phyloP scores from a whole-genome alignment of 306 rosid genomes.

The Trifolium subterraneum region DNA sequence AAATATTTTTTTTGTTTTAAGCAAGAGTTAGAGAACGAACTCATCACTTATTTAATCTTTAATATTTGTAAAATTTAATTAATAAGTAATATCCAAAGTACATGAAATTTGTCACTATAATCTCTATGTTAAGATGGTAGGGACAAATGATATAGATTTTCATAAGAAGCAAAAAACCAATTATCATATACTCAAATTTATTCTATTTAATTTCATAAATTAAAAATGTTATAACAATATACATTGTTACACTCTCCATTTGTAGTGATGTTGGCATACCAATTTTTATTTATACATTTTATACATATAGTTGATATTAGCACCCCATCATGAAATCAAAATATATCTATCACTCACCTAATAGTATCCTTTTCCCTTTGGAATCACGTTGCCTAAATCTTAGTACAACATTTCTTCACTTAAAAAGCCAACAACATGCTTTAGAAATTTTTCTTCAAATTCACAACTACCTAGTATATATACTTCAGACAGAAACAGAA shows the following conservation, averaged over 20 bases:
- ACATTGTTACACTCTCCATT: background rate
- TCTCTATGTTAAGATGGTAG: too few relatives aligned
- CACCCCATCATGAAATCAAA: slow-evolving; percentile 47
- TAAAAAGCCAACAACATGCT: slow-evolving; percentile 39
- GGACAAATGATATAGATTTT: too few relatives aligned
- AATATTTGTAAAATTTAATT: too few relatives aligned
- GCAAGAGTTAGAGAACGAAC: too few relatives aligned
- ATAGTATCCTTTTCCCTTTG: slow-evolving; percentile 59
- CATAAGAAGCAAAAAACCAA: too few relatives aligned
- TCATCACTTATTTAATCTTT: too few relatives aligned
- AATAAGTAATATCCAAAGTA: too few relatives aligned
- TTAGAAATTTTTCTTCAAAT: slow-evolving; percentile 39
- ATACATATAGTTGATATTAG: slow-evolving; percentile 32
- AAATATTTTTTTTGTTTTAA: too few relatives aligned
- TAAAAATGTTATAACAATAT: background rate
- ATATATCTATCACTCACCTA: slow-evolving; percentile 60
- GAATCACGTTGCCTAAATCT: slow-evolving; percentile 52
- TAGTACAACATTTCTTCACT: slow-evolving; percentile 40
- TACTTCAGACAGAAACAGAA: slow-evolving; percentile 45
- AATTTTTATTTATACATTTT: slow-evolving; percentile 38
- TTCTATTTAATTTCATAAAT: too few relatives aligned
- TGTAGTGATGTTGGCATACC: slow-evolving; percentile 38
- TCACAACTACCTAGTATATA: slow-evolving; percentile 42
- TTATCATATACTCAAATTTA: too few relatives aligned
- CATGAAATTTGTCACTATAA: too few relatives aligned